Base-by-base conservation (phyloP, 2,329 filamentous ascomycete species). In the Pestalotiopsis sp. region DNA sequence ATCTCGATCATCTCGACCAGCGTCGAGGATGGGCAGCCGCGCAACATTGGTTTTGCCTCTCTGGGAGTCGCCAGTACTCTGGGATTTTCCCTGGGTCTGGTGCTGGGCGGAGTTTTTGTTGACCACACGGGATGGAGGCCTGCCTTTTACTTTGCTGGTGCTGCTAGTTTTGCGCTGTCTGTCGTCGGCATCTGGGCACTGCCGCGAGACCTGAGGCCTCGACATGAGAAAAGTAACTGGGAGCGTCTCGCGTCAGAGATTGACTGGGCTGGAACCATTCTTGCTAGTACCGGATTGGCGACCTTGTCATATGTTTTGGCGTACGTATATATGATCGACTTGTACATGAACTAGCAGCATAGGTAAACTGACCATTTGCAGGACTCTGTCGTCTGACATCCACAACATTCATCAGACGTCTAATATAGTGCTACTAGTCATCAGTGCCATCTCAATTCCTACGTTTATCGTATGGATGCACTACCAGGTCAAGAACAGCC, bases 391-490 rank as follows among this genome's bases (percentile, higher is more conserved):
- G 17, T 31, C 52, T 27, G 66, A 69, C 23, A 61, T 57, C 23
- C 20, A 14, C 23, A n/a, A 23, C 58, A 62, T 88, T 14, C 73
- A 74, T 5, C 72, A 81, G 0, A 75, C 83, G 0, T 69, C 75
- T 2, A 86, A 81, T 41, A 82, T 88, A 17, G 79, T 77, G 0
- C 74, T 87, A 1, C 76, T 90, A 0, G 74, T 78, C 0, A 62
- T 84, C 0, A 82, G 84, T 0, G 69, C 86, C 1, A 70, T 79
- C 1, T 70, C 85, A 2, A 75, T 90, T 0, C 82, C 82, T 0
- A 74, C 76, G 0, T 91, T 91, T 69, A 81, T 86, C 0, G 74
- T 83, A 23, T 91, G 88, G 88, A 85, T 88, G 68, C 77, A 81
- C 2, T 78, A 80, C 2, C 88, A 87, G 65, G 84, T 84, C 36